Evolutionary conservation across 257 asterid species (phyloP).

Genomic region (Solanum arcanum): DNA sequence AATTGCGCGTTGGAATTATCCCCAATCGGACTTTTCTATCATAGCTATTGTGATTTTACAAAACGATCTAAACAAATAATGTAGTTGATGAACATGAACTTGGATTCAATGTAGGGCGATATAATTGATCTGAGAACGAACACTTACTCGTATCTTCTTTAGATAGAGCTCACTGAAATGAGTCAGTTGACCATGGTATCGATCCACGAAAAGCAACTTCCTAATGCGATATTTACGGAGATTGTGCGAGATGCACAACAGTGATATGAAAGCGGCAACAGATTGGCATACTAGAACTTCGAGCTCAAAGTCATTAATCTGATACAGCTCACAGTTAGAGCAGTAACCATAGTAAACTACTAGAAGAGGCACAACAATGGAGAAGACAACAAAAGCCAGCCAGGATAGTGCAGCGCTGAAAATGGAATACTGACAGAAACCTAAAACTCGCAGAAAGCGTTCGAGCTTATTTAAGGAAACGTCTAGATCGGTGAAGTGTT

Average conservation of each 20-base stretch:
- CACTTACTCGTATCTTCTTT: conserved; percentile 47
- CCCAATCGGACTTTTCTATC: neutral
- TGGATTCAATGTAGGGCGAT: neutral
- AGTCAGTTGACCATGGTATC: conserved; percentile 41
- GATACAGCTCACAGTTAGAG: conserved; percentile 39
- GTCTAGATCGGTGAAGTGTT: conserved; percentile 25
- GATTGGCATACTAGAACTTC: conserved; percentile 44
- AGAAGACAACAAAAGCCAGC: conserved; percentile 41
- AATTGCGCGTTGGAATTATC: neutral
- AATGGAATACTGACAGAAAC: conserved; percentile 43
- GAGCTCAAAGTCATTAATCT: conserved; percentile 53
- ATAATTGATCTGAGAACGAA: neutral
- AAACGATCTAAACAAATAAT: neutral
- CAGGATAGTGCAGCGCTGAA: conserved; percentile 41
- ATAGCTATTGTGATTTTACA: neutral
- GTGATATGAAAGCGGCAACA: conserved; percentile 52
- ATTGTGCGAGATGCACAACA: conserved; percentile 54
- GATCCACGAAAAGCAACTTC: conserved; percentile 64
- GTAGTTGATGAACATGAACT: neutral
- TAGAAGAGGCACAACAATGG: conserved; percentile 42
- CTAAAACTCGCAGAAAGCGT: conserved; percentile 39
- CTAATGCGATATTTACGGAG: conserved; percentile 57
- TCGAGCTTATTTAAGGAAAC: conserved; percentile 32
- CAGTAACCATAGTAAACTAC: conserved; percentile 24
- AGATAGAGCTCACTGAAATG: conserved; percentile 50